phyloP scores from a whole-genome alignment of 2,329 filamentous ascomycete species.

The Penicillium sp. region DNA sequence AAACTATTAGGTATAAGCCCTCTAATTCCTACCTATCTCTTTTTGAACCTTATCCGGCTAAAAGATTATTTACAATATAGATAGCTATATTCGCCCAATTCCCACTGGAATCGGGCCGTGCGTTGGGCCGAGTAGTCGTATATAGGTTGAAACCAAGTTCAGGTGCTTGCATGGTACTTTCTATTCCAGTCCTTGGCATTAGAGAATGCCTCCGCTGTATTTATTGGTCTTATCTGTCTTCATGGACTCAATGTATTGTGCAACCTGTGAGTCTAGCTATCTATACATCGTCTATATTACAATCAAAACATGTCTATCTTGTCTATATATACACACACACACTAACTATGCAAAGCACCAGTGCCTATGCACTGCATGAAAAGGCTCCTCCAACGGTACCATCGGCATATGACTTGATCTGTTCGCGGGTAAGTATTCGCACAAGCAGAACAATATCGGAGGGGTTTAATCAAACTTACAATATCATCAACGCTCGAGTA shows the following conservation, averaged over 20 bases:
- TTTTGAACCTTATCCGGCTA: too few relatives aligned
- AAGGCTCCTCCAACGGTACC: not conserved
- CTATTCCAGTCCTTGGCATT: too few relatives aligned
- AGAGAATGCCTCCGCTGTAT: too few relatives aligned
- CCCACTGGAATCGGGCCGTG: too few relatives aligned
- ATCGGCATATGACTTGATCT: constrained; percentile 1
- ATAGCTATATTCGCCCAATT: too few relatives aligned
- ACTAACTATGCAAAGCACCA: not conserved
- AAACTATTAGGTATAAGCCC: too few relatives aligned
- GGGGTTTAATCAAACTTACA: not conserved
- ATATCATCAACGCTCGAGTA: not conserved
- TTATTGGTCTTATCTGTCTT: not conserved
- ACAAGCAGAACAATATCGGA: not conserved
- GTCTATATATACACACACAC: not conserved
- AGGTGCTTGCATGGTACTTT: too few relatives aligned
- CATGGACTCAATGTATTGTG: not conserved
- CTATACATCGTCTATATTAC: not conserved
- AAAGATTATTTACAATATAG: too few relatives aligned
- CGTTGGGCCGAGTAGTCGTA: too few relatives aligned
- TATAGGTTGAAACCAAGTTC: too few relatives aligned
- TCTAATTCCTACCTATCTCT: too few relatives aligned
- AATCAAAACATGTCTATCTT: not conserved
- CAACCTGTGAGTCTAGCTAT: not conserved
- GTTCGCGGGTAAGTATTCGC: not conserved
- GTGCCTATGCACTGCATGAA: not conserved